Conservation (phyloP, 106 monocot species). For the Dendrobium officinale region DNA sequence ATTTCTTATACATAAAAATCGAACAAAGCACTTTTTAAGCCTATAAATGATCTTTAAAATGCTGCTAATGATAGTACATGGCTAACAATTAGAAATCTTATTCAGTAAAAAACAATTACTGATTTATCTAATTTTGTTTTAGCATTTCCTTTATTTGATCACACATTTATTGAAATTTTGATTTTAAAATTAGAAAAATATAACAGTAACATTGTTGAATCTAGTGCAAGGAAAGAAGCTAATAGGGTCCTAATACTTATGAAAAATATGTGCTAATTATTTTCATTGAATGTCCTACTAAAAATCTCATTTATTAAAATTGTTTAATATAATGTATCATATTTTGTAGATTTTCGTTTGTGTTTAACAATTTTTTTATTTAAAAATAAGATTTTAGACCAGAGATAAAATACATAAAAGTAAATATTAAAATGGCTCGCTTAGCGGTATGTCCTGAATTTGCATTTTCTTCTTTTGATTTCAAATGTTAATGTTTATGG, state of each 20-base stretch:
- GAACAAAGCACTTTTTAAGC: constrained; percentile 57
- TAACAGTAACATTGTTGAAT: constrained; percentile 79
- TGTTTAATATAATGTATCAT: neutral
- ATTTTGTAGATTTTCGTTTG: constrained; percentile 58
- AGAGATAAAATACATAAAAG: too few species aligned
- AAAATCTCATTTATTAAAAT: neutral
- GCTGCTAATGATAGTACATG: constrained; percentile 74
- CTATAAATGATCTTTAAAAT: constrained; percentile 85
- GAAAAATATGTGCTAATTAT: constrained; percentile 71
- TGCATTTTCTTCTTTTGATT: too few species aligned
- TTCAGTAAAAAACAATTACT: constrained; percentile 59
- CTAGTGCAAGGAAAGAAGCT: constrained; percentile 85
- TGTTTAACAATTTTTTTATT: constrained; percentile 85
- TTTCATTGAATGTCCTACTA: neutral
- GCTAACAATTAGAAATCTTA: constrained; percentile 74
- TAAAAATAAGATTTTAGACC: constrained; percentile 53
- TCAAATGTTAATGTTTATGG: too few species aligned
- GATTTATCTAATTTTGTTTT: constrained; percentile 49
- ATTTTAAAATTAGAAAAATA: constrained; percentile 45
- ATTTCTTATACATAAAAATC: constrained; percentile 35
- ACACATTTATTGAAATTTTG: constrained; percentile 53
- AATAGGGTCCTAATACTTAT: constrained; percentile 76
- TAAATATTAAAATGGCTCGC: too few species aligned
- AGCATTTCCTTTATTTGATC: constrained; percentile 60
- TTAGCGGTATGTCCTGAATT: too few species aligned